phyloP scores from a whole-genome alignment of 306 rosid genomes.

The Glycine tomentella region DNA sequence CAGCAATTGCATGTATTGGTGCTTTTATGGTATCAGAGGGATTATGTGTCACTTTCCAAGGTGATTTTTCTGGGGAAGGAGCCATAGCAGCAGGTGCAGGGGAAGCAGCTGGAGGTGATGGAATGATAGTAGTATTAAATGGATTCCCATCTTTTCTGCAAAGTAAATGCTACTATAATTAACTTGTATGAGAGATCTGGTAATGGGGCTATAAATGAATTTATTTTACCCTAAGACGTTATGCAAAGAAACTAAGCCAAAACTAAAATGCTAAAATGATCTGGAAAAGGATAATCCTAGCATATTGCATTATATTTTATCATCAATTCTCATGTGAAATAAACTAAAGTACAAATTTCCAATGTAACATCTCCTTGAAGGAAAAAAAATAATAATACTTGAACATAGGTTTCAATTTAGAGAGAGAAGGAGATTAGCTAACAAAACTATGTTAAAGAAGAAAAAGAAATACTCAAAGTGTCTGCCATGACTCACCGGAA shows the following conservation, averaged over 20 bases:
- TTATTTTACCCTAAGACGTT: background rate
- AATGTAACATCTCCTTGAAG: conserved; percentile 2
- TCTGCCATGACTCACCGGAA: conserved; percentile 57
- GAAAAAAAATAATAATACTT: conserved; percentile 10
- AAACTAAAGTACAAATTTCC: conserved; percentile 10
- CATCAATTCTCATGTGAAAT: background rate
- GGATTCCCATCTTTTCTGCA: conserved; percentile 85
- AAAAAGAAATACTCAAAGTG: background rate
- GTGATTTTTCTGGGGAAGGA: conserved; percentile 51
- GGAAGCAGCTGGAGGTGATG: conserved; percentile 59
- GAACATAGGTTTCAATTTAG: conserved; percentile 7
- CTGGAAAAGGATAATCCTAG: background rate
- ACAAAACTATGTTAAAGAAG: background rate
- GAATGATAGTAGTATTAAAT: conserved; percentile 71
- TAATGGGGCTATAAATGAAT: too few relatives aligned
- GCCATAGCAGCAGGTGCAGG: conserved; percentile 55
- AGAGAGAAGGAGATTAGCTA: background rate
- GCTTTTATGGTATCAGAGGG: conserved; percentile 45
- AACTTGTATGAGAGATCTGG: too few relatives aligned
- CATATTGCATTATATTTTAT: conserved; percentile 7
- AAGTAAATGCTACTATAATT: conserved; percentile 41
- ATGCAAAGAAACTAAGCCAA: conserved; percentile 1
- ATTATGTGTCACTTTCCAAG: conserved; percentile 46
- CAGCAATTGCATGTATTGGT: conserved; percentile 36
- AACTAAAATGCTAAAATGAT: background rate